Conservation (phyloP, 75 land plant genomes). For the Chamaecyparis obtusa region DNA sequence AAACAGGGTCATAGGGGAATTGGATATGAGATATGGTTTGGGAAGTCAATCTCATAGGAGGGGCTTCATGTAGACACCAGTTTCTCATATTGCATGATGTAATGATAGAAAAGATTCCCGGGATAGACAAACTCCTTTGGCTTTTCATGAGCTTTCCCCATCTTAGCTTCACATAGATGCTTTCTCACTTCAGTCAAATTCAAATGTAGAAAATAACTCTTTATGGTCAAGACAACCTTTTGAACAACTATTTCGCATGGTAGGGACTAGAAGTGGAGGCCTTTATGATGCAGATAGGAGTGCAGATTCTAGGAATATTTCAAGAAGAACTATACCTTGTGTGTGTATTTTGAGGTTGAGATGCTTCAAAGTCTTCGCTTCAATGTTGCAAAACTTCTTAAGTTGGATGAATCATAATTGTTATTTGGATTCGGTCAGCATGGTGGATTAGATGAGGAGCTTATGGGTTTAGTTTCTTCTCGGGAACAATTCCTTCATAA, state of each 20-base stretch:
- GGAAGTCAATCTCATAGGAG: conserved; percentile 19
- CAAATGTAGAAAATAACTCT: conserved; percentile 54
- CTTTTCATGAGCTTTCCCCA: conserved; percentile 79
- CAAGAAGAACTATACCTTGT: conserved; percentile 11
- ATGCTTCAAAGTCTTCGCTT: conserved; percentile 56
- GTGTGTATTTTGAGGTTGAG: conserved; percentile 40
- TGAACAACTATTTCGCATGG: conserved; percentile 80
- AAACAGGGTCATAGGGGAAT: conserved; percentile 41
- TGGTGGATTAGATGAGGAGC: conserved; percentile 86
- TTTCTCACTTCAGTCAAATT: conserved; percentile 43
- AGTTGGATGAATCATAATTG: conserved; percentile 93
- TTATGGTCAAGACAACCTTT: conserved; percentile 92
- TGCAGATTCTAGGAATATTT: conserved; percentile 9
- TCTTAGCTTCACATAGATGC: conserved; percentile 56
- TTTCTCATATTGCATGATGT: conserved; percentile 20
- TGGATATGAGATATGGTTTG: conserved; percentile 24
- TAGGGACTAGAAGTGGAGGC: conserved; percentile 22
- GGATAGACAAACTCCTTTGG: conserved; percentile 38
- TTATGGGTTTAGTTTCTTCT: conserved; percentile 65
- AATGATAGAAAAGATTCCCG: conserved; percentile 5
- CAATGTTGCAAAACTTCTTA: conserved; percentile 66
- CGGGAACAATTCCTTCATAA: conserved; percentile 57
- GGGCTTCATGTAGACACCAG: conserved; percentile 24
- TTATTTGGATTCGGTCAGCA: conserved; percentile 49
- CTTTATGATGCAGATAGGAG: conserved; percentile 8